Base-by-base conservation (phyloP, 1,284 basidiomycete genomes). In the Rhodotorula sp. region DNA sequence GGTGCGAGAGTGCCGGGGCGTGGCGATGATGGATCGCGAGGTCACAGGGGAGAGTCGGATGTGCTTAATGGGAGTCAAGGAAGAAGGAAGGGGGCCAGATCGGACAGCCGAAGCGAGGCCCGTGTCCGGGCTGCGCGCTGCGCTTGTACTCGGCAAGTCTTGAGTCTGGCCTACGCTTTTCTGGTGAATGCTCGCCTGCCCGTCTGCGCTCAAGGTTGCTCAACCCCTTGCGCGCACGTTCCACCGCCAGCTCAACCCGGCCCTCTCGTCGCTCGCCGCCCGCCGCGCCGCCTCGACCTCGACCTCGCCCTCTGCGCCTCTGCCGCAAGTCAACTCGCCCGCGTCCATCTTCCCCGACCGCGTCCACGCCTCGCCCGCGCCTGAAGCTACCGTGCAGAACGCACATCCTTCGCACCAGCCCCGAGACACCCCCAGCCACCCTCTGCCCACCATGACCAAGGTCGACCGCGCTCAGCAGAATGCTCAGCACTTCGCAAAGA, bases 401-500 rank as follows among this genome's bases (percentile, higher is more conserved):
- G 55, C 34, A 34, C 34, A 34, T 34, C 34, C 13, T 7, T n/a
- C 55, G 59, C 46, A 21, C 41, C 57, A 14, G 21, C 56, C 45
- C 19, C 27, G 0, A 41, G 21, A 14, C 13, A 56, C 27, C 34
- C 23, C 34, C n/a, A n/a, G 14, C 42, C 34, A 34, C 34, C 8
- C 19, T 14, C 25, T n/a, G 21, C 9, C 42, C 27, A 66, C 34
- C n/a, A 68, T 72, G 62, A 50, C 44, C 59, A 63, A 63, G 61
- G 66, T 71, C 64, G 25, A 58, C 50, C 21, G 67, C 60, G 27
- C 41, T 61, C 42, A 59, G 25, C 62, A 71, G 52, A 84, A 84
- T 71, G 82, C 81, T 8, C 76, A 80, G 34, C 73, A 76, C 58
- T 73, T 82, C 21, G 69, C 74, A 21, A 68, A 73, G 57, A 78